phyloP scores from a whole-genome alignment of 2,329 filamentous ascomycete genomes.

The Phyllosticta citribraziliensis region DNA sequence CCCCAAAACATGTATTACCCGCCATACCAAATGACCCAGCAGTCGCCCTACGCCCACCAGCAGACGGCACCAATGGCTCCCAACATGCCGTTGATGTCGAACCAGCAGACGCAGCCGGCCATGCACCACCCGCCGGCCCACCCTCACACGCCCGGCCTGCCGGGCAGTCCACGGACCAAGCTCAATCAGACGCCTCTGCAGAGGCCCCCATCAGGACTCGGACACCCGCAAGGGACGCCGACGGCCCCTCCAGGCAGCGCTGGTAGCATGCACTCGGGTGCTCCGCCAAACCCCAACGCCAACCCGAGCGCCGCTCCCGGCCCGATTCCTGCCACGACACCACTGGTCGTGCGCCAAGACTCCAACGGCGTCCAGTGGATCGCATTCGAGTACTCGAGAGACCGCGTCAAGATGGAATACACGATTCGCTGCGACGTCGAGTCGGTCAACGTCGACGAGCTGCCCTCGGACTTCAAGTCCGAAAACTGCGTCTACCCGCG shows the following conservation, averaged over 20 bases:
- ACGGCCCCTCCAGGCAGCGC: constrained; percentile 31
- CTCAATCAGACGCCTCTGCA: constrained; percentile 44
- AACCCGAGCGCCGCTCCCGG: constrained; percentile 90
- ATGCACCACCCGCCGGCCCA: constrained; percentile 32
- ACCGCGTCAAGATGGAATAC: constrained; percentile 98
- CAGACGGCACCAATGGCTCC: constrained; percentile 38
- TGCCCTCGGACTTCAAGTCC: constrained; percentile 84
- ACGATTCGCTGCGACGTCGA: constrained; percentile 97
- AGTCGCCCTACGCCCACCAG: constrained; percentile 47
- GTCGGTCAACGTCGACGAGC: constrained; percentile 81
- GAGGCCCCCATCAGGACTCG: constrained; percentile 42
- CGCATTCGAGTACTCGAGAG: constrained; percentile 93
- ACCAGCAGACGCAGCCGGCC: constrained; percentile 32
- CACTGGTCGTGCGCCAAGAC: constrained; percentile 86
- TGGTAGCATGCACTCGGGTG: constrained; percentile 30
- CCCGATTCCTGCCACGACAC: constrained; percentile 92
- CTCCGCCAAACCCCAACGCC: constrained; percentile 41
- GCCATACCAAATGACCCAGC: constrained; percentile 45
- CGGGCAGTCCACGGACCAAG: constrained; percentile 46
- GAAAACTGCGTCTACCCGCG: constrained; percentile 98
- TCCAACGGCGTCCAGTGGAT: constrained; percentile 98
- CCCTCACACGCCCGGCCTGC: constrained; percentile 49
- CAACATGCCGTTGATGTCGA: constrained; percentile 44
- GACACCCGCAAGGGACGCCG: constrained; percentile 29
- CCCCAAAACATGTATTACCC: constrained; percentile 84